Evolutionary conservation across 371 early-diverging fungal species (phyloP).

Genomic region (Lichtheimia ramosa): DNA sequence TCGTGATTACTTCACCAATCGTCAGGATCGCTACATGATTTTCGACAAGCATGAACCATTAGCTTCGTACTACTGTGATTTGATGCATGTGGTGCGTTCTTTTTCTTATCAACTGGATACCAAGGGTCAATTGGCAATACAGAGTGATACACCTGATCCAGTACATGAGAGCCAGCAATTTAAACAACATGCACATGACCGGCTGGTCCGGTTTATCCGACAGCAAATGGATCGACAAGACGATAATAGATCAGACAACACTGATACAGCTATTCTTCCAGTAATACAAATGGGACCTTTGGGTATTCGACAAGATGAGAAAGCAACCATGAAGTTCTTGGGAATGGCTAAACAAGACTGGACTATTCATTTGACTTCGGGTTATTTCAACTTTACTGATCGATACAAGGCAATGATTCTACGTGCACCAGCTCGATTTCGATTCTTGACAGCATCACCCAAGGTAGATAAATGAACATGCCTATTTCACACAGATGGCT

Average conservation of each 20-base stretch:
- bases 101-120: constrained; percentile 66
- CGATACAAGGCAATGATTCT: constrained; percentile 63
- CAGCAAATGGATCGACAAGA: constrained; percentile 1
- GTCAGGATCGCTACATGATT: constrained; percentile 92
- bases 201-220: constrained; percentile 37
- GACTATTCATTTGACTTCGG: constrained; percentile 76
- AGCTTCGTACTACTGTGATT: constrained; percentile 67
- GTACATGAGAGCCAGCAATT: constrained; percentile 60
- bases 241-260: background rate
- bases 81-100: constrained; percentile 60
- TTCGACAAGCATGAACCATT: constrained; percentile 59
- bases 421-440: constrained; percentile 56
- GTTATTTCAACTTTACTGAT: constrained; percentile 93
- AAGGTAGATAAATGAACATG: constrained; percentile 49
- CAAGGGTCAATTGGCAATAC: constrained; percentile 17
- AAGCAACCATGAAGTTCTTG: constrained; percentile 60
- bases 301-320: constrained; percentile 79
- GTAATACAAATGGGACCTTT: constrained; percentile 88
- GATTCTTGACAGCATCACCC: constrained; percentile 84
- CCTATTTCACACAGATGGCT: background rate
- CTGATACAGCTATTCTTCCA: constrained; percentile 80
- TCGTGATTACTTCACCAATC: constrained; percentile 90
- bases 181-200: constrained; percentile 50
- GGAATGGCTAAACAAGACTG: constrained; percentile 43
- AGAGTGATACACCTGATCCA: constrained; percentile 59